Evolutionary conservation across 768 basidiomycete species (phyloP), one percentile per base, ranked within the genome.

Genomic region (Russula ochroleuca): DNA sequence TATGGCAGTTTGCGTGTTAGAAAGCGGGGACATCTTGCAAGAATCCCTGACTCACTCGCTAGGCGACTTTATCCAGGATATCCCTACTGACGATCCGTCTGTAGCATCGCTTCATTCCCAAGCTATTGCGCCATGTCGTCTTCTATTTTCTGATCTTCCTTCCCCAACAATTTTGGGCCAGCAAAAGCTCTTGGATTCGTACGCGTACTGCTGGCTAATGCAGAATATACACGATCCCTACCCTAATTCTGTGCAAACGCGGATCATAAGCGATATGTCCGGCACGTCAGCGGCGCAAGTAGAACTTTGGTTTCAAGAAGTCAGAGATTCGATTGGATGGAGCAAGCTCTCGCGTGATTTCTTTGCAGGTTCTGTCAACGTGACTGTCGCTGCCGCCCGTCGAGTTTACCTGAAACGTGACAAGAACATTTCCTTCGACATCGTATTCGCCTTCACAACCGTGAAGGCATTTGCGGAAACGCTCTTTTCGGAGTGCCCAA

Each of bases 151-250:
- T 1, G 13, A 14, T 13, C 1, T 9, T 17, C 10, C 33, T 48
- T 49, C 58, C 13, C n/a, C 28, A n/a, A 17, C 23, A 0, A 48
- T 19, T 31, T 11, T 64, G 0, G 58, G 58, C 37, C 58, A 60
- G 10, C 13, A 64, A 9, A 55, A 25, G 23, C 13, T 38, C 14
- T 25, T 64, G 45, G 58, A 55, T 8, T 14, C 47, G 3, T 37
- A 28, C 17, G 63, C 63, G 28, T 37, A 64, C 19, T 50, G 9
- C 17, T 64, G 63, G 63, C 33, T 64, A 3, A 25, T 55, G 47
- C 58, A 50, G 9, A 60, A 85, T 50, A 56, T 85, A 0, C 78
- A 81, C 50, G 77, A 83, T 63, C 84, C 84, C 0, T 85, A 85
- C 60, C 84, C 84, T 0, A 67, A 75, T 0, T 63, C 5, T 19